These are phyloP conservation scores for Lactifluus volemus DNA, from an alignment of 768 basidiomycete genomes.

Conservation along the genomic window DNA sequence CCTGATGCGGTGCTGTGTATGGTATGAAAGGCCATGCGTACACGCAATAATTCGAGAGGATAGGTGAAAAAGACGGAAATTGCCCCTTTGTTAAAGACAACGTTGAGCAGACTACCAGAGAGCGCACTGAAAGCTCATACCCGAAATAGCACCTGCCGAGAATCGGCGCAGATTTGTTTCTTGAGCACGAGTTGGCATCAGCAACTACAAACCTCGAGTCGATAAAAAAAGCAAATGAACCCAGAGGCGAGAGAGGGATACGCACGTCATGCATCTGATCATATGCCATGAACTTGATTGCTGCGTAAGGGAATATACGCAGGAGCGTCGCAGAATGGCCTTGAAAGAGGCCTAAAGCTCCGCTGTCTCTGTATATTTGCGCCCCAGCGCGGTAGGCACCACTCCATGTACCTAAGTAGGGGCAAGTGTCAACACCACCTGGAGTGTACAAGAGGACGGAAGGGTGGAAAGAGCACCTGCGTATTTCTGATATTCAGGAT, in stretches of 20 bases:
- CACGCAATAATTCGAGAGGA: slow-evolving; percentile 90
- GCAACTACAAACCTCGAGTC: slow-evolving; percentile 35
- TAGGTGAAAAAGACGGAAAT: slow-evolving; percentile 89
- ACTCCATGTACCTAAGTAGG: slow-evolving; percentile 64
- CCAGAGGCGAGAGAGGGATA: slow-evolving; percentile 7
- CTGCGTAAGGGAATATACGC: slow-evolving; percentile 94
- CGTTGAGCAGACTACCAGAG: neutral
- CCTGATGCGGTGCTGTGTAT: slow-evolving; percentile 19
- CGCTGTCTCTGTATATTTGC: slow-evolving; percentile 59
- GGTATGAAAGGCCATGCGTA: slow-evolving; percentile 89
- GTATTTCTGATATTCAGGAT: slow-evolving; percentile 90
- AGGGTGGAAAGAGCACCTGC: slow-evolving; percentile 44
- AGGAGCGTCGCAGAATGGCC: slow-evolving; percentile 94
- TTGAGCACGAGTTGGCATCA: slow-evolving; percentile 76
- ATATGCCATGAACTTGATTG: slow-evolving; percentile 95
- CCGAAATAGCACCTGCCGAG: slow-evolving; percentile 79
- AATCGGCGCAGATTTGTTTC: slow-evolving; percentile 80
- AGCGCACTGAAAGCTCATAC: slow-evolving; percentile 29
- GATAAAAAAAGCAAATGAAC: neutral
- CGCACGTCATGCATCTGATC: slow-evolving; percentile 75
- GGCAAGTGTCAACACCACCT: neutral
- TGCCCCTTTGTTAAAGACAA: slow-evolving; percentile 46
- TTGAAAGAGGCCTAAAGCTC: slow-evolving; percentile 79
- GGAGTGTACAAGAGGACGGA: too few species aligned
- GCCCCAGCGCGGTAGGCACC: slow-evolving; percentile 73